Evolutionary conservation across 768 basidiomycete species (phyloP), one percentile per base, ranked within the genome.

Genomic region (Thelephora aurantiotincta): DNA sequence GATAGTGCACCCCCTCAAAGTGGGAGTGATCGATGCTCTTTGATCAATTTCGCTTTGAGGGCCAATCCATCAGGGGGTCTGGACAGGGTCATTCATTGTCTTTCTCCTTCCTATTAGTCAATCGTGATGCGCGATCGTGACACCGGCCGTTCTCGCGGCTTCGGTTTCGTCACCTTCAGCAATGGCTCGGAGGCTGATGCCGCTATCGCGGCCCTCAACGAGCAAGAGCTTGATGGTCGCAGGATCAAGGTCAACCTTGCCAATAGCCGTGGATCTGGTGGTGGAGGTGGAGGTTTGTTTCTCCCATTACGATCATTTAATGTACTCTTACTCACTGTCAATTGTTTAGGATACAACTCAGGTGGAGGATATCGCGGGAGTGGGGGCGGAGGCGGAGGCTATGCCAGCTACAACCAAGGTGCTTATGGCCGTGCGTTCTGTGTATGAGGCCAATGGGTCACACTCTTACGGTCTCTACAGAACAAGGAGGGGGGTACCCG

Each of bases 101-200:
- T 22, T 36, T 43, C 22, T 13, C 46, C 48, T 43, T 36, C 19
- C 50, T 63, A 66, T 54, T 66, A 96, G 90, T 86, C 85, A 57
- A 91, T 94, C 68, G 91, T 94, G 65, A 94, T 94, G 92, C 85
- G 89, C 70, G 93, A 98, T 70, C 89, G 92, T 62, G 94, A 96
- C 62, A 97, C 94, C 55, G 87, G 89, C 51, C 89, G 93, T 61
- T 94, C 90, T 54, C 84, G 93, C 62, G 93, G 93, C 60, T 97
- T 97, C 64, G 93, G 93, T 52, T 97, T 97, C 68, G 92, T 97
- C 52, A 92, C 87, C 47, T 92, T 70, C 64, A 63, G 69, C 53
- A 61, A 64, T 43, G 38, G 58, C 11, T 58, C 65, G 26, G 90
- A 94, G 63, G 93, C 93, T 41, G 68, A 83, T 11, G 69, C 70